Conservation (phyloP, 768 basidiomycete genomes). For the Amanita brunnescens region DNA sequence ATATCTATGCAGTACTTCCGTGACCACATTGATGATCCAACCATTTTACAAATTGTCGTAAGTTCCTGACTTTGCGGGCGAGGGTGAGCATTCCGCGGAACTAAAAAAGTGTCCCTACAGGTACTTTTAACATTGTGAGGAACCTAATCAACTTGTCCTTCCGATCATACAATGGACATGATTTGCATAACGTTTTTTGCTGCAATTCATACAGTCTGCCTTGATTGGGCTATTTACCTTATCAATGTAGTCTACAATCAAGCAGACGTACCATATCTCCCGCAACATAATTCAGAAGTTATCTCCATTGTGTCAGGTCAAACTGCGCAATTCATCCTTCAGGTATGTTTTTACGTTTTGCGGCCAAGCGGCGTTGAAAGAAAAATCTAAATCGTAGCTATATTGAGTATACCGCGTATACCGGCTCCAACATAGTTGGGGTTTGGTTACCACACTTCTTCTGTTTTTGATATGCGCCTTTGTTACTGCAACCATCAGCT, state of each 20-base stretch:
- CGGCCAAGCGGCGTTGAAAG: not conserved
- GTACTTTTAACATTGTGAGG: not conserved
- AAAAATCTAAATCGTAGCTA: not conserved
- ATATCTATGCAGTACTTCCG: conserved; percentile 2
- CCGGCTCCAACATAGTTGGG: not conserved
- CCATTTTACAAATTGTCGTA: not conserved
- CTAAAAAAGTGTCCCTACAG: too few relatives aligned
- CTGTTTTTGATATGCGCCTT: not conserved
- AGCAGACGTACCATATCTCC: not conserved
- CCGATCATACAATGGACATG: not conserved
- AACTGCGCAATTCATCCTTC: not conserved
- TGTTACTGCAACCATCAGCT: not conserved
- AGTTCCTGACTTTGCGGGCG: too few relatives aligned
- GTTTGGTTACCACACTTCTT: not conserved
- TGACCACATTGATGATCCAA: not conserved
- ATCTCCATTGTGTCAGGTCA: not conserved
- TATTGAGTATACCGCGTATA: conserved; percentile 1
- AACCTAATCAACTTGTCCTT: not conserved
- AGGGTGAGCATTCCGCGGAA: too few relatives aligned
- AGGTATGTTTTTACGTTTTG: not conserved
- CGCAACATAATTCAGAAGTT: not conserved
- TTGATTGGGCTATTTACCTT: not conserved
- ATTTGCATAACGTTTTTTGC: too few relatives aligned
- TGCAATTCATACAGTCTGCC: not conserved
- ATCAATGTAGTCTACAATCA: not conserved